Evolutionary conservation across 257 asterid genomes (phyloP), one percentile per base, ranked within the genome.

Genomic region (Phtheirospermum japonicum): DNA sequence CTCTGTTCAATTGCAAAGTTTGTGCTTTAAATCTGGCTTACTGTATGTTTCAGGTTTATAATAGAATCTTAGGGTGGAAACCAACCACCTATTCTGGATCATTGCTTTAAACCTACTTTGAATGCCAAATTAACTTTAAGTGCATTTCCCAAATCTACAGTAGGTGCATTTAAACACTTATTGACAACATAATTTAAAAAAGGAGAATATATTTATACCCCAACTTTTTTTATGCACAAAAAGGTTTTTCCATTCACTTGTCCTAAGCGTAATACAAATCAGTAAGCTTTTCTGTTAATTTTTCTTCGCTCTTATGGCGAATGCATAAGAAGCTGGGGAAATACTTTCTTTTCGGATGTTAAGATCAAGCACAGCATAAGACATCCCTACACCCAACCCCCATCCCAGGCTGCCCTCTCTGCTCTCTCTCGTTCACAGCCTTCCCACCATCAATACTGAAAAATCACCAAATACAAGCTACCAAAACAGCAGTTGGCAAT

Each of bases 381-480:
- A 42, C 11, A 42, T n/a, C 17, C 49, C 49, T 42, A 4, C 49
- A 42, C 11, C 49, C 18, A 9, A 12, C n/a, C 56, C 19, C 20
- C 30, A 48, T 11, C 54, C 1, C 39, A 6, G 12, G 6, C 58
- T n/a, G 12, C 59, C 59, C 19, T 20, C 37, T 13, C 4, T 5
- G 4, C 59, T 30, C 40, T 54, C 6, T 5, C 59, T 28, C 10
- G 20, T 54, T 26, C 59, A 54, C 59, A 28, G 37, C 50, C 23
- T 54, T 45, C 45, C 30, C 55, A 26, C 49, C 20, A 12, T 52
- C 13, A 59, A 59, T 10, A 59, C 23, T 56, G 13, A 37, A 56
- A 56, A 31, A 53, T 5, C 19, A 54, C 40, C 59, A 12, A 54
- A 54, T 0, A 7, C 37, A 48, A 46, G 31, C 45, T 18, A 55